These are phyloP conservation scores for Sarcodon aspratus DNA, from an alignment of 768 basidiomycete genomes.

Conservation along the genomic window DNA sequence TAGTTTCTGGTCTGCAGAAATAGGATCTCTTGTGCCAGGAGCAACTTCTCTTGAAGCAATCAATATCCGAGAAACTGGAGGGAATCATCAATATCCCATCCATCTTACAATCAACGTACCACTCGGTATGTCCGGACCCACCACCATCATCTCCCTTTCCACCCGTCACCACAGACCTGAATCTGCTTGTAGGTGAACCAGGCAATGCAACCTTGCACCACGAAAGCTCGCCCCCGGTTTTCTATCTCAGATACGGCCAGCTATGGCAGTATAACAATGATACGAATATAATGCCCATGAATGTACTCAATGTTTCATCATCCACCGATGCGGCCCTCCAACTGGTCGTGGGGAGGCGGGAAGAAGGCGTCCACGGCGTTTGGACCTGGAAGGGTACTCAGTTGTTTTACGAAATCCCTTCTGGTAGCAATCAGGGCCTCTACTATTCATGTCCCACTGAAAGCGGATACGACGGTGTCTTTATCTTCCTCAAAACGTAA, in stretches of 20 bases:
- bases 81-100: background rate
- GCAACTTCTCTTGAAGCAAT: background rate
- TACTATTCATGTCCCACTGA: slow-evolving; percentile 28
- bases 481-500: slow-evolving; percentile 36
- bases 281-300: slow-evolving; percentile 41
- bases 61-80: background rate
- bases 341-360: slow-evolving; percentile 29
- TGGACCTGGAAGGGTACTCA: slow-evolving; percentile 50
- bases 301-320: slow-evolving; percentile 37
- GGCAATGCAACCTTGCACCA: slow-evolving; percentile 36
- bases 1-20: background rate
- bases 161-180: background rate
- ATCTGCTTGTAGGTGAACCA: slow-evolving; percentile 22
- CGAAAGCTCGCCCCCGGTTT: slow-evolving; percentile 28
- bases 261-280: slow-evolving; percentile 47
- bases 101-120: background rate
- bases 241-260: slow-evolving; percentile 40
- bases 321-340: slow-evolving; percentile 34
- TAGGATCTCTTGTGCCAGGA: background rate
- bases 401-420: slow-evolving; percentile 35
- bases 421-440: slow-evolving; percentile 28
- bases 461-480: slow-evolving; percentile 30
- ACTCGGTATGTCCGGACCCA: background rate
- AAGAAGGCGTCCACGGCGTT: slow-evolving; percentile 25
- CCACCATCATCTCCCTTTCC: too few relatives aligned